Evolutionary conservation across 805 yeast genomes (phyloP), one percentile per base, ranked within the genome.

Genomic region (Metschnikowia similis): DNA sequence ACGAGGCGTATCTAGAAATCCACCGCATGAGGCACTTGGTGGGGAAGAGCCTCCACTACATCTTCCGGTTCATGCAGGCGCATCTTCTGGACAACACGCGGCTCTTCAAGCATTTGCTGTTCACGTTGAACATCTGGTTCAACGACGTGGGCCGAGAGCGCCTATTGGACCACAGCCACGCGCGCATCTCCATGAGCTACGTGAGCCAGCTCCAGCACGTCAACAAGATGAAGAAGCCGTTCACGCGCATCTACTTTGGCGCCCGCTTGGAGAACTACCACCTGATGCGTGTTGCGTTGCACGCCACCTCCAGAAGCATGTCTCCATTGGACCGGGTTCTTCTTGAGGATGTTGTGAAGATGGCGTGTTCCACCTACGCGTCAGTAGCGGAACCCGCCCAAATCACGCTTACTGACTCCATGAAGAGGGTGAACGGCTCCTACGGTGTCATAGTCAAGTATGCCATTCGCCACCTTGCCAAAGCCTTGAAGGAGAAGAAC

Each of bases 101-200:
- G 10, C 62, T 86, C 6, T 77, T 84, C 61, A 81, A 81, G 53
- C 79, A 82, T 41, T 74, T 85, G 32, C 66, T 89, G 31, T 80
- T 81, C 59, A 83, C 85, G 3, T 62, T 85, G 40, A 82, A 85
- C 53, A 80, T 85, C 6, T 94, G 95, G 89, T 84, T 85, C 57
- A 74, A 85, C 27, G 94, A 89, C 61, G 85, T 85, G 27, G 96
- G 96, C 1, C 76, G 80, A 48, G 95, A 88, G 56, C 70, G 85
- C 10, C 66, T 84, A 0, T 76, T 83, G 45, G 83, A 77, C 38
- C 69, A 77, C 3, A 80, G 82, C 50, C 84, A 82, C 41, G 79
- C 83, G 5, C 69, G 71, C 35, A 71, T 84, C 32, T 80, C 81
- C 42, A 80, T 82, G 51, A 72, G 76, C 0, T 82, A 79, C 59